phyloP scores from a whole-genome alignment of 2,329 filamentous ascomycete genomes.

The Sporothrix schenckii region DNA sequence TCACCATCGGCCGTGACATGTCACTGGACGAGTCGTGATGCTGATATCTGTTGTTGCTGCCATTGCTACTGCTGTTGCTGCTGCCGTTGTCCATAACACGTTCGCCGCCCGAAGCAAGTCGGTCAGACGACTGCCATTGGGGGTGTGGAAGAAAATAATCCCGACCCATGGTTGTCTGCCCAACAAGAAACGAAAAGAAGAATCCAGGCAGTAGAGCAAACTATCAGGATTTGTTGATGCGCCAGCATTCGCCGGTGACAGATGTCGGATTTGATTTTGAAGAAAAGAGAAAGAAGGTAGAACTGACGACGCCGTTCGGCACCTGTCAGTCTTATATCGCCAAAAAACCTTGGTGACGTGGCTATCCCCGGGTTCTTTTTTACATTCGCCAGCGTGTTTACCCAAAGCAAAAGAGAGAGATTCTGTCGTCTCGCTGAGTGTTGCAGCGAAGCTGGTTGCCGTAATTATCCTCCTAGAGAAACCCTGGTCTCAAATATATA shows the following conservation, averaged over 20 bases:
- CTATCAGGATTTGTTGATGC: constrained; percentile 9
- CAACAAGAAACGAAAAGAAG: constrained; percentile 20
- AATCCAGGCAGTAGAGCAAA: constrained; percentile 6
- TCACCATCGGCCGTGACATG: constrained; percentile 39
- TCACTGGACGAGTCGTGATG: constrained; percentile 34
- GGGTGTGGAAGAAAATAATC: constrained; percentile 36
- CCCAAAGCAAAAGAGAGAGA: neutral
- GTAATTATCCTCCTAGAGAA: neutral
- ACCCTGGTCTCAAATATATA: constrained; percentile 31
- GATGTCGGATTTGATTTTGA: constrained; percentile 21
- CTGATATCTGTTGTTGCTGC: constrained; percentile 31
- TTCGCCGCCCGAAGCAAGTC: constrained; percentile 33
- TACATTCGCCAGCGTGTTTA: neutral
- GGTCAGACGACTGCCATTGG: constrained; percentile 36
- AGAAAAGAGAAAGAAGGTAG: neutral
- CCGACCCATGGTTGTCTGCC: constrained; percentile 34
- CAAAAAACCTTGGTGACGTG: constrained; percentile 5
- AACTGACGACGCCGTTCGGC: constrained; percentile 5
- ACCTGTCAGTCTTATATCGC: constrained; percentile 15
- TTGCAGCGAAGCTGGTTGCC: neutral
- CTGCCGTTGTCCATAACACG: constrained; percentile 22
- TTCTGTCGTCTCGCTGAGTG: neutral
- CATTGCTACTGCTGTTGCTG: constrained; percentile 24
- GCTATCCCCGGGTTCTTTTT: constrained; percentile 14
- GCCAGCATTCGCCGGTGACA: constrained; percentile 19